Evolutionary conservation across 2,329 filamentous ascomycete species (phyloP).

Genomic region (Aciculosporium take): DNA sequence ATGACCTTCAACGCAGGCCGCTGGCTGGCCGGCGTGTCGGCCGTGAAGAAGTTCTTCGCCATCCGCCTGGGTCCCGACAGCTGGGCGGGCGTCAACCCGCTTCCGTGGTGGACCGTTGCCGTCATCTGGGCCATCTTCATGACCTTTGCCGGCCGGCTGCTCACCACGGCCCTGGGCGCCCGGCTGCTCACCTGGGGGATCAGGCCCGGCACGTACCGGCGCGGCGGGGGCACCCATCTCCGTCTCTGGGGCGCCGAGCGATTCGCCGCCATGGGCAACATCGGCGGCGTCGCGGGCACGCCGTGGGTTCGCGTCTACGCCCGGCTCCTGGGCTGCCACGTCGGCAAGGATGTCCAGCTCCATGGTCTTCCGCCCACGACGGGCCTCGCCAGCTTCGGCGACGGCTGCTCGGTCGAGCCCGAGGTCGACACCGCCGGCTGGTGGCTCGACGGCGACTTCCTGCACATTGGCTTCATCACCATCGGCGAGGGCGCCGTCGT

Average conservation of each 20-base stretch:
- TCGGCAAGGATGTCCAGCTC: conserved; percentile 10
- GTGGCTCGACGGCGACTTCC: conserved; percentile 12
- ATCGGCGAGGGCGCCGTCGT: conserved; percentile 10
- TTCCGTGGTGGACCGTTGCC: conserved; percentile 8
- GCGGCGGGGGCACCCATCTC: conserved; percentile 9
- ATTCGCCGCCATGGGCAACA: conserved; percentile 5
- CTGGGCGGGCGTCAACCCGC: conserved; percentile 7
- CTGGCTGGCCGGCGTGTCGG: conserved; percentile 5
- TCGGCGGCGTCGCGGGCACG: conserved; percentile 8
- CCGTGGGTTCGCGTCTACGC: conserved; percentile 9
- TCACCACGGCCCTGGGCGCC: conserved; percentile 6
- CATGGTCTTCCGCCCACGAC: conserved; percentile 9
- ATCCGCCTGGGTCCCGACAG: not conserved
- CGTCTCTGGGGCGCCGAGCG: conserved; percentile 10
- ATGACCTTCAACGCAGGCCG: conserved; percentile 7
- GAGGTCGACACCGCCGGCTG: conserved; percentile 11
- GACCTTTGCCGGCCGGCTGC: conserved; percentile 8
- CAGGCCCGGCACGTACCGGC: conserved; percentile 9
- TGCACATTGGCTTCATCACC: conserved; percentile 9
- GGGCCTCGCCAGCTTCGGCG: conserved; percentile 10
- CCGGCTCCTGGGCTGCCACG: conserved; percentile 10
- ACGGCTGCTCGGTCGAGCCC: conserved; percentile 9
- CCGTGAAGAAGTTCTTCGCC: conserved; percentile 8
- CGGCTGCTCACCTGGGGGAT: conserved; percentile 8
- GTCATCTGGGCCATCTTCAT: conserved; percentile 7